Evolutionary conservation across 495 filamentous ascomycete species (phyloP).

Genomic region (Penicillium angulare): DNA sequence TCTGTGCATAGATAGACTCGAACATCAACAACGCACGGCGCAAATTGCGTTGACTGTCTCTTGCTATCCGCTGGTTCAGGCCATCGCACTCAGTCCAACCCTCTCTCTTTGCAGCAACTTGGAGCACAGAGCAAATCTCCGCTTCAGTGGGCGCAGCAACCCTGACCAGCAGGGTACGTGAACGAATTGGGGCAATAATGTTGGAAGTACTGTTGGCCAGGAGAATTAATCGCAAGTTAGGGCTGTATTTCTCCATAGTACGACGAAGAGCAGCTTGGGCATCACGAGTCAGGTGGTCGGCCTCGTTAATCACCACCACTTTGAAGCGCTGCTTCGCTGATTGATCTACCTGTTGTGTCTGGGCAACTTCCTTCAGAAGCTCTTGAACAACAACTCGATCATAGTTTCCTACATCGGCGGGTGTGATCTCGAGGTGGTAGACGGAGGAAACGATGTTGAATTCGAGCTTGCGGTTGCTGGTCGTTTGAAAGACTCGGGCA

Average conservation of each 20-base stretch:
- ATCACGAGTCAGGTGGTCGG: slow-evolving; percentile 91
- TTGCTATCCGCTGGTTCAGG: slow-evolving; percentile 79
- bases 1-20: slow-evolving; percentile 94
- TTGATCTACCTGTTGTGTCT: slow-evolving; percentile 96
- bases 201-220: slow-evolving; percentile 93
- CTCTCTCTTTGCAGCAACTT: slow-evolving; percentile 71
- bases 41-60: slow-evolving; percentile 89
- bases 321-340: slow-evolving; percentile 90
- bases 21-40: slow-evolving; percentile 90
- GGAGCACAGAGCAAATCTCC: slow-evolving; percentile 79
- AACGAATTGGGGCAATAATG: slow-evolving; percentile 95
- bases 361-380: slow-evolving; percentile 93
- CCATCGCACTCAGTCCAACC: slow-evolving; percentile 67
- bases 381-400: slow-evolving; percentile 95
- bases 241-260: slow-evolving; percentile 99
- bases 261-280: slow-evolving; percentile 91
- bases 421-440: slow-evolving; percentile 97
- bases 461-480: slow-evolving; percentile 91
- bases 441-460: slow-evolving; percentile 97
- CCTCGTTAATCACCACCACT: slow-evolving; percentile 98
- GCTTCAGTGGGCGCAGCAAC: slow-evolving; percentile 84
- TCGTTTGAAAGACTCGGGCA: slow-evolving; percentile 91
- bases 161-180: slow-evolving; percentile 81
- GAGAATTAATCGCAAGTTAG: slow-evolving; percentile 86
- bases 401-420: slow-evolving; percentile 94